A percentile compares a stretch with the other conserved stretches of the same genome.
These are phyloP conservation scores for Elaeis oleifera DNA, from an alignment of 202 grass and related monocot species.

Conservation along the genomic window DNA sequence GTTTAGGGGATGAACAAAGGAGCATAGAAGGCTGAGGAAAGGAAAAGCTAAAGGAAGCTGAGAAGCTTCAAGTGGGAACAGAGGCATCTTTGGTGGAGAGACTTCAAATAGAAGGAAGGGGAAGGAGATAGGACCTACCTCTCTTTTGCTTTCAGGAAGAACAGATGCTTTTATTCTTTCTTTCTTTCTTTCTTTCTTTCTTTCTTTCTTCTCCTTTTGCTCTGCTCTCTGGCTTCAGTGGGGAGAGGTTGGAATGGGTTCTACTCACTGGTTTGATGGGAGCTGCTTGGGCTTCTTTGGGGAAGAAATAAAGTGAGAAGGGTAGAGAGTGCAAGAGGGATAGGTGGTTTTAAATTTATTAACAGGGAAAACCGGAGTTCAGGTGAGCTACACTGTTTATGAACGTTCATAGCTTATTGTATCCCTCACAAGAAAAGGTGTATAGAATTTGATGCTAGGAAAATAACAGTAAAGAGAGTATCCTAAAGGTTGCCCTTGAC, in stretches of 20 bases:
- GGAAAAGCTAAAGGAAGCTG: not conserved
- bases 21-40: slow-evolving; percentile 7
- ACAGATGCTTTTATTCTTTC: slow-evolving; percentile 25
- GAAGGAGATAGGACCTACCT: slow-evolving; percentile 46
- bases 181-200: slow-evolving; percentile 18
- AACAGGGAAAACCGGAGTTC: not conserved
- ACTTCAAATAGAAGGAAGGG: slow-evolving; percentile 33
- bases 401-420: no score
- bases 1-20: slow-evolving; percentile 13
- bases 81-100: no score
- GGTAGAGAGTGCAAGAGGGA: slow-evolving; percentile 3
- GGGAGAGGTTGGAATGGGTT: slow-evolving; percentile 5
- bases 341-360: slow-evolving; percentile 1
- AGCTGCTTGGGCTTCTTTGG: no score
- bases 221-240: slow-evolving; percentile 24
- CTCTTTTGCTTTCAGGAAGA: slow-evolving; percentile 38
- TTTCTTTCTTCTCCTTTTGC: slow-evolving; percentile 12
- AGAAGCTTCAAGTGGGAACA: no score
- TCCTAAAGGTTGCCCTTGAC: no score
- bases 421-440: no score
- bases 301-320: not conserved
- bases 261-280: no score
- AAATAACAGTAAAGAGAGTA: no score
- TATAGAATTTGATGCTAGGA: no score
- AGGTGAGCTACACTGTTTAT: no score